Conservation (phyloP, 306 rosid species). For the Cicer cuneatum region DNA sequence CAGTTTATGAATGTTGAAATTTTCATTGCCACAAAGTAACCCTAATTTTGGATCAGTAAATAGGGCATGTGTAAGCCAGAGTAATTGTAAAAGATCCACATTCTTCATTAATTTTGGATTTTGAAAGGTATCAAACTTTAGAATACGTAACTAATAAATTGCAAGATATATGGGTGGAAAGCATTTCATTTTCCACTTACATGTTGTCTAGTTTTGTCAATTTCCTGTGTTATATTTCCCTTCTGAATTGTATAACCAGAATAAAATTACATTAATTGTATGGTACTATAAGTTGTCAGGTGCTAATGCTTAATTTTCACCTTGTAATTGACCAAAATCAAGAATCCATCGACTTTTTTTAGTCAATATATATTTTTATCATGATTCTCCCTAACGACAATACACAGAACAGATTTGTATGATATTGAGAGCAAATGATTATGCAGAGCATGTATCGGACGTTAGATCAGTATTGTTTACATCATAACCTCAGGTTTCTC, state of each 20-base stretch:
- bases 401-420: constrained; percentile 69
- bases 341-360: background rate
- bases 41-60: constrained; percentile 20
- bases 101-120: constrained; percentile 19
- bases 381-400: constrained; percentile 56
- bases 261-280: constrained; percentile 3
- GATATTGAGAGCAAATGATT: constrained; percentile 80
- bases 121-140: constrained; percentile 22
- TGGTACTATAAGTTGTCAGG: background rate
- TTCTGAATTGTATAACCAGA: constrained; percentile 21
- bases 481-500: constrained; percentile 24
- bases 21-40: constrained; percentile 18
- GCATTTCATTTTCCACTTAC: constrained; percentile 27
- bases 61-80: constrained; percentile 22
- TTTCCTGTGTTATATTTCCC: constrained; percentile 22
- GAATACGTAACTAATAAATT: constrained; percentile 20
- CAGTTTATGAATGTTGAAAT: constrained; percentile 28
- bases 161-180: background rate
- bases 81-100: constrained; percentile 12
- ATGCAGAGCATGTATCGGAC: constrained; percentile 40
- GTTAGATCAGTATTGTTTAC: constrained; percentile 25
- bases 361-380: background rate
- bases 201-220: constrained; percentile 8
- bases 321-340: background rate
- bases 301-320: constrained; percentile 3